These are phyloP conservation scores for Teratosphaeria viscida DNA, from an alignment of 2,329 filamentous ascomycete genomes.

Conservation along the genomic window DNA sequence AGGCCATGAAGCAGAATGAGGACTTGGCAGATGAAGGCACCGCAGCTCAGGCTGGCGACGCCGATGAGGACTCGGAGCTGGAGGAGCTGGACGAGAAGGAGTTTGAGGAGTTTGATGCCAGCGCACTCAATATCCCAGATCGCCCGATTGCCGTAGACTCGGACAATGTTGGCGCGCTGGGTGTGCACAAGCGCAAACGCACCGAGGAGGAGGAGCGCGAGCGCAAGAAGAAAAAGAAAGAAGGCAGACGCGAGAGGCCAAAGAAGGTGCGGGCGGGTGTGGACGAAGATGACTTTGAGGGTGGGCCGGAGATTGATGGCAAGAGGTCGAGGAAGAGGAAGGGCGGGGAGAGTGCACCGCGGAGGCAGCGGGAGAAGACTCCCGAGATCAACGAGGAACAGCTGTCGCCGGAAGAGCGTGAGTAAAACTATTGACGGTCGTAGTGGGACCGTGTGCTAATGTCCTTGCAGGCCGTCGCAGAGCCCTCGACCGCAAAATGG, in stretches of 20 bases:
- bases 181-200: constrained; percentile 56
- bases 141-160: constrained; percentile 51
- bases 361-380: constrained; percentile 34
- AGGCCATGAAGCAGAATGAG: constrained; percentile 14
- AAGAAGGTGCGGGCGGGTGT: constrained; percentile 33
- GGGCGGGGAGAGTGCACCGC: constrained; percentile 30
- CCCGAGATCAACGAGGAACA: constrained; percentile 63
- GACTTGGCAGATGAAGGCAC: constrained; percentile 12
- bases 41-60: constrained; percentile 15
- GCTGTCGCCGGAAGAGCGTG: constrained; percentile 73
- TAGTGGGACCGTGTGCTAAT: constrained; percentile 4
- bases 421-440: constrained; percentile 22
- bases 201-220: constrained; percentile 50
- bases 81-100: constrained; percentile 56
- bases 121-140: constrained; percentile 50
- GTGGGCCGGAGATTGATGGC: constrained; percentile 43
- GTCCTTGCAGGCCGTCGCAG: constrained; percentile 51
- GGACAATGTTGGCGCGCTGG: constrained; percentile 49
- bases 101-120: constrained; percentile 54
- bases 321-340: constrained; percentile 44
- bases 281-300: constrained; percentile 40
- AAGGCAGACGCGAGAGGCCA: constrained; percentile 44
- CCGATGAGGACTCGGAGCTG: constrained; percentile 47
- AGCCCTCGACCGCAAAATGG: constrained; percentile 77
- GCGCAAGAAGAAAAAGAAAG: constrained; percentile 53